phyloP scores from a whole-genome alignment of 169 alveolate species.

The Plasmodium fragile region DNA sequence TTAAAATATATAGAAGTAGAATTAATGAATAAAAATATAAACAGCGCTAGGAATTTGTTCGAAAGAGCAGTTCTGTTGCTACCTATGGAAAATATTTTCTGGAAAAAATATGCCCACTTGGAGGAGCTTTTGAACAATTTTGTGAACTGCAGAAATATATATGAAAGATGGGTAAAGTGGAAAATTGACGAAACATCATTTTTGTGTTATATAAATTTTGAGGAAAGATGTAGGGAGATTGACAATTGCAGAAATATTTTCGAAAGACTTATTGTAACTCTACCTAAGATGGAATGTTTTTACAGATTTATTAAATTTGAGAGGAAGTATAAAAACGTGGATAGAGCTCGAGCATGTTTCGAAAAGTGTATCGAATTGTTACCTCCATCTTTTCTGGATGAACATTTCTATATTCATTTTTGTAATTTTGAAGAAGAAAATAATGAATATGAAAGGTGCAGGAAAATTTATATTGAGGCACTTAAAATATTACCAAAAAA shows the following conservation, averaged over 20 bases:
- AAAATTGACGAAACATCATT: slow-evolving; percentile 97
- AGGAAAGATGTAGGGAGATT: slow-evolving; percentile 97
- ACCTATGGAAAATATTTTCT: slow-evolving; percentile 98
- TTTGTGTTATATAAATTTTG: slow-evolving; percentile 96
- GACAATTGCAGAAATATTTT: slow-evolving; percentile 94
- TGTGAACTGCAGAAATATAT: slow-evolving; percentile 94
- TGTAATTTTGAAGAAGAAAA: slow-evolving; percentile 95
- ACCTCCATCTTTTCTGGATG: slow-evolving; percentile 93
- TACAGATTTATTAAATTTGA: slow-evolving; percentile 96
- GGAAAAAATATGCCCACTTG: slow-evolving; percentile 99
- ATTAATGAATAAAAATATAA: slow-evolving; percentile 95
- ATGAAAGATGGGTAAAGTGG: slow-evolving; percentile 98
- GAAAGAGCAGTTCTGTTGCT: slow-evolving; percentile 97
- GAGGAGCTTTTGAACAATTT: slow-evolving; percentile 98
- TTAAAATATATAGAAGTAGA: slow-evolving; percentile 98
- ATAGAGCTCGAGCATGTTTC: slow-evolving; percentile 90
- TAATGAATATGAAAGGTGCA: slow-evolving; percentile 93
- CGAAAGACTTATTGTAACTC: slow-evolving; percentile 91
- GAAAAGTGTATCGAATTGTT: slow-evolving; percentile 92
- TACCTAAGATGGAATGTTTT: slow-evolving; percentile 93
- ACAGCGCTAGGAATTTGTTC: slow-evolving; percentile 96
- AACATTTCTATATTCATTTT: slow-evolving; percentile 93
- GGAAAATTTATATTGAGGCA: slow-evolving; percentile 94
- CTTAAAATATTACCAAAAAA: slow-evolving; percentile 93
- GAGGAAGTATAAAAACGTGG: slow-evolving; percentile 90